Percentiles rank a stretch among this genome's conserved stretches.
phyloP scores from a whole-genome alignment of 345 rosid species.

The Lagerstroemia speciosa region DNA sequence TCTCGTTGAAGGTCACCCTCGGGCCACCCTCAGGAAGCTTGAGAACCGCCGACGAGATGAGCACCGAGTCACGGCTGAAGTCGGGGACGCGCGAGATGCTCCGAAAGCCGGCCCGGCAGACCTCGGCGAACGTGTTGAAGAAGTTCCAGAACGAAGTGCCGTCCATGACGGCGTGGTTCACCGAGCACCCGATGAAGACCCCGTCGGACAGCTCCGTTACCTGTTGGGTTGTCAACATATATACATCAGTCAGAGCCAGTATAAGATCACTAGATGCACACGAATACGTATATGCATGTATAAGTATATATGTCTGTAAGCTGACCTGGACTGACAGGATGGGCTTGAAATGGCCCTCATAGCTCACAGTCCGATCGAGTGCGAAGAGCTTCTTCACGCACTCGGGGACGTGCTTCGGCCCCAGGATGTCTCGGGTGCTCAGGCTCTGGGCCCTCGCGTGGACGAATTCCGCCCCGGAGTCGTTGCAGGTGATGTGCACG shows the following conservation, averaged over 20 bases:
- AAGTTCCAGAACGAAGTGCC: conserved; percentile 63
- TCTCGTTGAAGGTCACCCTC: conserved; percentile 31
- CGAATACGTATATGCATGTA: too few relatives aligned
- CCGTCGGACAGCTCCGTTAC: conserved; percentile 61
- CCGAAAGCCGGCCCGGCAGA: conserved; percentile 24
- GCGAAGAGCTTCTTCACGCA: conserved; percentile 54
- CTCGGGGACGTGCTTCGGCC: conserved; percentile 36
- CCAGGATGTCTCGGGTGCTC: conserved; percentile 29
- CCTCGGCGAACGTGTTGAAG: conserved; percentile 49
- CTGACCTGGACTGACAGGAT: conserved; percentile 37
- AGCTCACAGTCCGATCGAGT: conserved; percentile 40
- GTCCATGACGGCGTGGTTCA: conserved; percentile 50
- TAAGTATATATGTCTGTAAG: background rate
- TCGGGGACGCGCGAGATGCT: conserved; percentile 1
- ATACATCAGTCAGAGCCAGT: background rate
- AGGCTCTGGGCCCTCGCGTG: conserved; percentile 28
- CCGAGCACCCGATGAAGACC: conserved; percentile 53
- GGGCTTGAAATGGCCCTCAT: conserved; percentile 43
- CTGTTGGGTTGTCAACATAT: background rate
- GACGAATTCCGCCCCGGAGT: conserved; percentile 36
- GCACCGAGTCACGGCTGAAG: conserved; percentile 19
- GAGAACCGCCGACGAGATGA: conserved; percentile 35
- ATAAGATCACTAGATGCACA: too few relatives aligned
- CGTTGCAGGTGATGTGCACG: conserved; percentile 16
- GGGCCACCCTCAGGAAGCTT: conserved; percentile 28